phyloP scores from a whole-genome alignment of 2,329 filamentous ascomycete genomes.

The Cucurbitaria berberidis region DNA sequence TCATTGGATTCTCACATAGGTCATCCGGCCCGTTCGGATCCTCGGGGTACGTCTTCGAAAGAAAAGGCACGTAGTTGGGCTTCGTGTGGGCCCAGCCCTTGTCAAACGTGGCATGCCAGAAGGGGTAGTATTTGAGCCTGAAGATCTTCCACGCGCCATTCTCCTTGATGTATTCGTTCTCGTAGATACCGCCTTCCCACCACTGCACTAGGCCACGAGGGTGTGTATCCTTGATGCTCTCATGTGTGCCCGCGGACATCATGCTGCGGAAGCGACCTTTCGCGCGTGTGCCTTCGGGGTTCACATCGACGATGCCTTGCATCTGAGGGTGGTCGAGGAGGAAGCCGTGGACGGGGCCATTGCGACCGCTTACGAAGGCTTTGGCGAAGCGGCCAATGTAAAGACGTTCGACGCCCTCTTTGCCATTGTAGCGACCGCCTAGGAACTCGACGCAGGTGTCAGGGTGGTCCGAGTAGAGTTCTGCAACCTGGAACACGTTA shows the following conservation, averaged over 20 bases:
- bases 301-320: conserved; percentile 63
- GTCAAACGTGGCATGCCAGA: conserved; percentile 62
- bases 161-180: conserved; percentile 66
- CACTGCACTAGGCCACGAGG: conserved; percentile 62
- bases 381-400: conserved; percentile 61
- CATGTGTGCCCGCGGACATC: conserved; percentile 63
- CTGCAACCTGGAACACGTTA: conserved; percentile 32
- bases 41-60: conserved; percentile 56
- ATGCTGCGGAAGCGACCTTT: conserved; percentile 61
- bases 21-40: conserved; percentile 61
- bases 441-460: conserved; percentile 64
- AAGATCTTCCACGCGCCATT: conserved; percentile 62
- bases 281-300: conserved; percentile 55
- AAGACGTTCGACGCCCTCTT: conserved; percentile 59
- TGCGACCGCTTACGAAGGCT: conserved; percentile 60
- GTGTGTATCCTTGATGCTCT: conserved; percentile 57
- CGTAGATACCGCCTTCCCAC: conserved; percentile 65
- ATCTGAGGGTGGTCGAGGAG: conserved; percentile 65
- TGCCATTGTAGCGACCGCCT: conserved; percentile 60
- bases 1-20: conserved; percentile 60
- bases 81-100: conserved; percentile 62
- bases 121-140: conserved; percentile 62
- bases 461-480: conserved; percentile 60
- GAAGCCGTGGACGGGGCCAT: conserved; percentile 63
- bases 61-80: conserved; percentile 61